phyloP scores from a whole-genome alignment of 129 eudicot species.

The Cynara cardunculus region DNA sequence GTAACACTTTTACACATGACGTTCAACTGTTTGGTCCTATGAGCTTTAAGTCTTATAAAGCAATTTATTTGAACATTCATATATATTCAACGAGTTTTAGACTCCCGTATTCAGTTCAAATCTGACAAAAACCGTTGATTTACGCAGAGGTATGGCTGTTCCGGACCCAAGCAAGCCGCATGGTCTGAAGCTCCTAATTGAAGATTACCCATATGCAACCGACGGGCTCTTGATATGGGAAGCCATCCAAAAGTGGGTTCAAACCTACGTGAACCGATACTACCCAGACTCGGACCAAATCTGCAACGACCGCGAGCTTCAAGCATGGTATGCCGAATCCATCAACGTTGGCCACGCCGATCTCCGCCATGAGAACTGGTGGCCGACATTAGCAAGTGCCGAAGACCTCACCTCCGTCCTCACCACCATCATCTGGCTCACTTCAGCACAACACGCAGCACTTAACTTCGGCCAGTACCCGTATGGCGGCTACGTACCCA shows the following conservation, averaged over 20 bases:
- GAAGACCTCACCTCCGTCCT: slow-evolving; percentile 67
- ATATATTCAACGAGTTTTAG: too few species aligned
- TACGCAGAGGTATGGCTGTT: slow-evolving; percentile 87
- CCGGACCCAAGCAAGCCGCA: slow-evolving; percentile 80
- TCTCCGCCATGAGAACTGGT: slow-evolving; percentile 62
- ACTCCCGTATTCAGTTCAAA: not conserved
- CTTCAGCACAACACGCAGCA: slow-evolving; percentile 97
- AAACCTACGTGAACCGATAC: slow-evolving; percentile 63
- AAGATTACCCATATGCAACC: slow-evolving; percentile 93
- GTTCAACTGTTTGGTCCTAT: too few species aligned
- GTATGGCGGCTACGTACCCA: slow-evolving; percentile 91
- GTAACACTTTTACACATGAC: too few species aligned
- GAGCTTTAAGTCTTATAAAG: too few species aligned
- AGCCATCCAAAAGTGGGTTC: slow-evolving; percentile 76
- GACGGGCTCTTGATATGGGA: slow-evolving; percentile 94
- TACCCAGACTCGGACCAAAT: slow-evolving; percentile 59
- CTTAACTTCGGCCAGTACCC: slow-evolving; percentile 97
- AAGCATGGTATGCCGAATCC: slow-evolving; percentile 94
- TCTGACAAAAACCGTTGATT: not conserved
- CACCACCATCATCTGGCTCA: slow-evolving; percentile 92
- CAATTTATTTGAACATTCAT: too few species aligned
- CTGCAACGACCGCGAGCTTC: slow-evolving; percentile 80
- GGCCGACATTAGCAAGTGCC: slow-evolving; percentile 66
- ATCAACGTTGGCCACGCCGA: slow-evolving; percentile 95
- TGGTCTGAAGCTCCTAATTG: slow-evolving; percentile 66